Evolutionary conservation across 768 basidiomycete species (phyloP), one percentile per base, ranked within the genome.

Genomic region (Rhizopogon vinicolor): DNA sequence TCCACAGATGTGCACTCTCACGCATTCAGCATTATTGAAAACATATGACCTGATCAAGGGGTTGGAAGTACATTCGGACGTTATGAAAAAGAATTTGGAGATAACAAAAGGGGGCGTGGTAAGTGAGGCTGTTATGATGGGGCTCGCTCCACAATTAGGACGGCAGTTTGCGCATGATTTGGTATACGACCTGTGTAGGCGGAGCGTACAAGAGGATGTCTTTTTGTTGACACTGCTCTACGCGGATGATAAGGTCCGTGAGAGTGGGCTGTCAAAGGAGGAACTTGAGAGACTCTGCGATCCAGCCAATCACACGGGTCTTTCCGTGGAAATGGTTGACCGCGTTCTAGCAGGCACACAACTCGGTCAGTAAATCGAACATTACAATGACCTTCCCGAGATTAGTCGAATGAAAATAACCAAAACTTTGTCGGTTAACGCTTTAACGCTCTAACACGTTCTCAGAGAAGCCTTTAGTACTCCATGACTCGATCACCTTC

Each of bases 51-150:
- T 79, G 6, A 55, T 77, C 10, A 60, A 61, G 25, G 76, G 76
- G 2, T 53, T 79, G 52, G 73, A 78, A 49, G 75, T 78, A 7
- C 67, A 76, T 57, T 64, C 68, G 0, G 71, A 64, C 9, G 69
- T 64, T 12, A 79, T 79, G 78, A 62, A 58, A 53, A 72, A 46
- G 57, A 78, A 79, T 50, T 51, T 79, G 55, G 57, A 60, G 5
- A 39, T 73, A 4, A 76, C 77, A 19, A 67, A 71, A 35, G 77
- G 77, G 0, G 66, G 68, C 1, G 72, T 79, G 52, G 70, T 70
- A 19, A 75, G 75, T 19, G 77, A 78, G 60, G 78, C 75, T 1
- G 75, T 77, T 45, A 79, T 78, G 78, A 78, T 78, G 78, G 68
- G 62, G 1, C 67, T 79, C 25, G 77, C 74, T 8, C 70, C 66